Evolutionary conservation across 164 flowering plant genomes (phyloP), one percentile per base, ranked within the genome.

Genomic region (Vitis rotundifolia): DNA sequence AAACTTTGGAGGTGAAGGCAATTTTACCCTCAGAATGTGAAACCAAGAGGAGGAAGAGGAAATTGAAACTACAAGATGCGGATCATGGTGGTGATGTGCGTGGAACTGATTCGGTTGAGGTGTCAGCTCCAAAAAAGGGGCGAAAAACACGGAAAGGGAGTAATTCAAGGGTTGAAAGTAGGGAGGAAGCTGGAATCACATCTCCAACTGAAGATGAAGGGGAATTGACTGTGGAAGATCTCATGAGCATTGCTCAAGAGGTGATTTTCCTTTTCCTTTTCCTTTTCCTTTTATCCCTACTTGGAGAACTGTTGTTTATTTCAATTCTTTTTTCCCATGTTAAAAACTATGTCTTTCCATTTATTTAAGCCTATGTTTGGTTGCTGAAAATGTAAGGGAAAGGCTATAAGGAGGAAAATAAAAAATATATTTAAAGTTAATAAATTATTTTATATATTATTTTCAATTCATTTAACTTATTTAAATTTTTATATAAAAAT

Each of bases 231-330:
- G 65, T 88, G 64, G 89, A 86, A 50, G 90, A 89, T 84, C 78
- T 88, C 12, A 59, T 91, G 76, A 77, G 77, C 82, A 85, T 91
- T 71, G 96, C 96, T 47, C 50, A 87, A 73, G 90, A 91, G 96
- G 96, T 89, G 37, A 68, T 54, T 49, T 62, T 7, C 44, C 54
- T 61, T 26, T 70, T 52, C 8, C 51, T 51, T 16, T 22, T 22
- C 26, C 26, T 28, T 13, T 13, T 16, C 44, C 44, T 37, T 2
- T 37, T 37, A 3, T 37, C 44, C 7, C 44, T 37, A 37, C 44
- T 37, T 37, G 44, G 26, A 37, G 44, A 37, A 37, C 44, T 37
- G 44, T 37, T 37, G 44, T 37, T 37, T 37, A 6, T 37, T 6
- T 37, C 44, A 37, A 5, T 37, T 37, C 44, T 37, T 37, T 29